These are phyloP conservation scores for Globisporangium echinulatum DNA, from an alignment of 352 stramenopile species.

Conservation along the genomic window DNA sequence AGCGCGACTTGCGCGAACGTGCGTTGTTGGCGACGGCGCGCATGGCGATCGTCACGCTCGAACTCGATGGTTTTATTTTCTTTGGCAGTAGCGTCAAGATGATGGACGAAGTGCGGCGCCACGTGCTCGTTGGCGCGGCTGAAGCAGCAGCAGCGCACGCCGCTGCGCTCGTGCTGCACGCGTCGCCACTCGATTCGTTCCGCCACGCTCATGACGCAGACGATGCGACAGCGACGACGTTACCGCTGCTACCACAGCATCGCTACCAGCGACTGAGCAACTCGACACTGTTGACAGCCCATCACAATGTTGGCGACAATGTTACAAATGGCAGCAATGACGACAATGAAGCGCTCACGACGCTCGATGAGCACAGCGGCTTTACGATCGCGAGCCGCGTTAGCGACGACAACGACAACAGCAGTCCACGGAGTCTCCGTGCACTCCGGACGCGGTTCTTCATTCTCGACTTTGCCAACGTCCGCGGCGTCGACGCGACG, in stretches of 20 bases:
- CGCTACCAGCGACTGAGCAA: too few relatives aligned
- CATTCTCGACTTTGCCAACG: constrained; percentile 86
- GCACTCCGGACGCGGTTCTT: constrained; percentile 79
- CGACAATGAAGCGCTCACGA: constrained; percentile 42
- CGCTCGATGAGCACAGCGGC: constrained; percentile 39
- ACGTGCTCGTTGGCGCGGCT: constrained; percentile 55
- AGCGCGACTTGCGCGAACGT: constrained; percentile 70
- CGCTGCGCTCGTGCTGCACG: constrained; percentile 2
- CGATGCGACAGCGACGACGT: neutral
- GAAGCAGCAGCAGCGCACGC: constrained; percentile 13
- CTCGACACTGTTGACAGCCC: too few relatives aligned
- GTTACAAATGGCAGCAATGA: neutral
- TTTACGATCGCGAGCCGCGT: constrained; percentile 24
- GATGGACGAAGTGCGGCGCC: constrained; percentile 81
- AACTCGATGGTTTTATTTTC: constrained; percentile 85
- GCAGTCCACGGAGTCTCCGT: constrained; percentile 31
- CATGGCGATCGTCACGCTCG: constrained; percentile 80
- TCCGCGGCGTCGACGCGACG: constrained; percentile 86
- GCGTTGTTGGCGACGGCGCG: constrained; percentile 62
- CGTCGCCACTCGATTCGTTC: constrained; percentile 9
- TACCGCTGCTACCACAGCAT: neutral
- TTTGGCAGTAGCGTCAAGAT: constrained; percentile 85
- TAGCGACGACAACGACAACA: neutral
- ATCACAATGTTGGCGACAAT: too few relatives aligned
- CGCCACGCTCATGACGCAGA: constrained; percentile 4